Base-by-base conservation (phyloP, 257 asterid genomes). In the Fraxinus americana region DNA sequence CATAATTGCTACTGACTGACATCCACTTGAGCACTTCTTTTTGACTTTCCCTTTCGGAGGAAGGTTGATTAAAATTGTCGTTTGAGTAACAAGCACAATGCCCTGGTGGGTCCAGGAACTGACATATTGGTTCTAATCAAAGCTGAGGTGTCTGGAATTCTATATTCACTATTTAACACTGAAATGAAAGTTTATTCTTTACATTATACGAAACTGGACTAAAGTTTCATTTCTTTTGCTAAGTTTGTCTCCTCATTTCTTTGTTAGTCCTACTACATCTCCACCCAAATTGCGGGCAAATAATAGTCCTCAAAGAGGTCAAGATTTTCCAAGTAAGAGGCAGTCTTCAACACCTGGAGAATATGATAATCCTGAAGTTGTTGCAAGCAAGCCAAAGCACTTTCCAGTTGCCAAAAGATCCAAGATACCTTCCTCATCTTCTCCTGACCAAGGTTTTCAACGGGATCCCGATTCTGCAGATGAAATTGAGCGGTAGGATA, bases 391-490 rank as follows among this genome's bases (percentile, higher is more conserved):
- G 82, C 81, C 88, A 29, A 52, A 75, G 84, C 84, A 77, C 78
- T 81, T 81, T 72, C 96, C 91, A 35, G 88, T 84, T 78, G 82
- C 90, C 78, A 93, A 91, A 79, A 90, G 89, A 86, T 82, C 89
- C 89, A 93, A 87, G 87, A 84, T 87, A 77, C 97, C 97, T 71
- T 73, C 84, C 79, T 73, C 65, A 79, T 71, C 93, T 75, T 78
- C 92, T 79, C 72, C 89, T 3, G 86, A 84, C 80, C 86, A 78
- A 80, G 79, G 27, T 61, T 75, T 84, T 80, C 86, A 81, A 52
- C 94, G 86, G 50, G 85, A 88, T 75, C 79, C 84, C 77, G 82
- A 83, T 74, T 54, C 87, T 79, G 73, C 74, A 6, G 83, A 85
- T 70, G 98, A 90, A 81, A 73, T 67, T 74, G 93, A 91, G 72